Percentiles rank a stretch among this genome's conserved stretches.
These are phyloP conservation scores for Drechslerella coelobrocha DNA, from an alignment of 2,329 filamentous ascomycete genomes.

Conservation along the genomic window DNA sequence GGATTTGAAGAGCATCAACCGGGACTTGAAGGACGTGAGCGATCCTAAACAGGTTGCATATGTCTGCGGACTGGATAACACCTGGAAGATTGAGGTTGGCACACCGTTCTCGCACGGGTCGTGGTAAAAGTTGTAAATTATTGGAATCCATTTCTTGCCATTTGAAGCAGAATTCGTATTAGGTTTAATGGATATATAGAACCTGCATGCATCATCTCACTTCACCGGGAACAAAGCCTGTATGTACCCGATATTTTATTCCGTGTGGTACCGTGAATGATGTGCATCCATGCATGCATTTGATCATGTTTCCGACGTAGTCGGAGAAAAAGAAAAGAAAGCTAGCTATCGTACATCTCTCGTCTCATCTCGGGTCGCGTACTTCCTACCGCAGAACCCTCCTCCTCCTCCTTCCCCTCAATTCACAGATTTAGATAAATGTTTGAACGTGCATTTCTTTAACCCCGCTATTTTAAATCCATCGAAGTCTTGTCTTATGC, in stretches of 20 bases:
- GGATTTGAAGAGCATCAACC: constrained; percentile 33
- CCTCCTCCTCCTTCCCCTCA: not conserved
- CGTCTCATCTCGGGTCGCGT: not conserved
- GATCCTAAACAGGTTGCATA: constrained; percentile 26
- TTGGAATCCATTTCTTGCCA: not conserved
- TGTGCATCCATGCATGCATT: not conserved
- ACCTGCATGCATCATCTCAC: not conserved
- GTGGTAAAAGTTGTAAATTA: constrained; percentile 12
- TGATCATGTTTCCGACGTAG: not conserved
- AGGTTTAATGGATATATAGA: not conserved
- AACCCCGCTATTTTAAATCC: no score
- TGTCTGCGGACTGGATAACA: constrained; percentile 18
- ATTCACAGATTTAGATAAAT: not conserved
- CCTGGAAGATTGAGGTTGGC: constrained; percentile 1
- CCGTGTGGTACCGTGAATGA: not conserved
- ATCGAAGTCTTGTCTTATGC: no score
- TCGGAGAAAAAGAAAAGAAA: not conserved
- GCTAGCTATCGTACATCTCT: constrained; percentile 35
- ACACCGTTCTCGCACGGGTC: constrained; percentile 24
- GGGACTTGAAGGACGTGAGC: constrained; percentile 31
- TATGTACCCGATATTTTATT: not conserved
- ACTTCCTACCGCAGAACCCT: not conserved
- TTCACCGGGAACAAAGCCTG: not conserved
- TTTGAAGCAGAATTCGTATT: not conserved
- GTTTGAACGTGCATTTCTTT: not conserved